A percentile compares a stretch with the other conserved stretches of the same genome.
phyloP scores from a whole-genome alignment of 2,329 filamentous ascomycete species.

The Neurospora sp. region DNA sequence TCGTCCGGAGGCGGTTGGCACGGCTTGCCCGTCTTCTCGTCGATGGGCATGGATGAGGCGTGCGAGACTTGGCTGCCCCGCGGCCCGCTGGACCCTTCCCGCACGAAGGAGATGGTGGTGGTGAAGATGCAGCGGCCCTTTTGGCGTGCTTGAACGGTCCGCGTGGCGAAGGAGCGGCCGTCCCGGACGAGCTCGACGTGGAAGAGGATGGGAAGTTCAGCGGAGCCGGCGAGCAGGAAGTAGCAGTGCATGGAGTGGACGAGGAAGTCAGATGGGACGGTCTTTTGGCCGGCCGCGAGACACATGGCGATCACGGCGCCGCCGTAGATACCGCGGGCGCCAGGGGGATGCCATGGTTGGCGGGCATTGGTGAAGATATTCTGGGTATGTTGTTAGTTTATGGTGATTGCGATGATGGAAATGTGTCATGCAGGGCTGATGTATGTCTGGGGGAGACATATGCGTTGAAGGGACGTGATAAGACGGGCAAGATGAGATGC shows the following conservation, averaged over 20 bases:
- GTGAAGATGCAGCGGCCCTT: conserved; percentile 87
- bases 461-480: not conserved
- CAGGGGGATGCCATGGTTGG: conserved; percentile 82
- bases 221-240: conserved; percentile 85
- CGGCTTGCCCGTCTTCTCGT: conserved; percentile 5
- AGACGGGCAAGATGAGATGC: not conserved
- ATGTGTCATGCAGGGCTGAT: not conserved
- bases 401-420: not conserved
- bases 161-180: conserved; percentile 78
- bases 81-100: conserved; percentile 45
- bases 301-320: conserved; percentile 89
- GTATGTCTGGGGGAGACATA: not conserved
- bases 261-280: conserved; percentile 68
- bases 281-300: conserved; percentile 78
- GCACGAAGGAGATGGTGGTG: conserved; percentile 81
- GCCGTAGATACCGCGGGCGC: conserved; percentile 87
- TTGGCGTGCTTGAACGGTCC: conserved; percentile 93
- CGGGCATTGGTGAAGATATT: conserved; percentile 94
- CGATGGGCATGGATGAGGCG: conserved; percentile 45
- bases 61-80: conserved; percentile 48
- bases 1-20: conserved; percentile 19
- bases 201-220: conserved; percentile 79
- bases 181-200: conserved; percentile 91
- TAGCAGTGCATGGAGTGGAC: conserved; percentile 99
- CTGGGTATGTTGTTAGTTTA: conserved; percentile 27